Base-by-base conservation (phyloP, 805 yeast genomes). In the Myxozyma monticola region DNA sequence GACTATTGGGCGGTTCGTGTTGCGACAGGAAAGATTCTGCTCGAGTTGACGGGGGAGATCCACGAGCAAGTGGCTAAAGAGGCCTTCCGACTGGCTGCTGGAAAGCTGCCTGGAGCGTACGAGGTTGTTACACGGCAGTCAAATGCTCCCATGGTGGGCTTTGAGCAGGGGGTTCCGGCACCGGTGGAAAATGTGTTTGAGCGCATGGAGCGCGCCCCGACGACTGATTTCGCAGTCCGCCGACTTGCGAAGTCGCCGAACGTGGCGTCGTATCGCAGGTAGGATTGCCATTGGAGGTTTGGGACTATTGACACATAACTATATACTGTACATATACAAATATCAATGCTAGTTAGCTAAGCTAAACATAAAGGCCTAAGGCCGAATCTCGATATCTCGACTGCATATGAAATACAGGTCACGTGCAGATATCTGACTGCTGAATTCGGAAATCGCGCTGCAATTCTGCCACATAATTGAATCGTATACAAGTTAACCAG, bases 1-100 rank as follows among this genome's bases (percentile, higher is more conserved):
- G 96, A 88, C 64, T 93, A 88, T 73, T 93, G 98, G 98, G 95
- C 95, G 63, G 86, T 83, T 29, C 81, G 99, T 63, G 93, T 93
- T 12, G 95, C 98, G 35, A 90, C 97, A 0, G 99, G 99, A 2
- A 90, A 89, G 65, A 82, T 93, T 36, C 74, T 90, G 20, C 88
- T 90, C 65, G 99, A 93, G 72, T 81, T 90, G 65, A 74, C 69
- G 28, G 85, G 84, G 56, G 73, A 78, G 56, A 76, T 91, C 61
- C 98, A 93, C 69, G 96, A 88, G 65, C 81, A 79, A 59, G 87
- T 88, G 20, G 98, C 96, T 22, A 79, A 86, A 61, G 96, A 91
- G 61, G 93, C 95, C 0, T 78, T 76, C 62, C 79, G 96, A 68
- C 85, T 88, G 68, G 96, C 96, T 3, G 84, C 91, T 37, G 88